Percentiles rank a stretch among this genome's conserved stretches.
phyloP scores from a whole-genome alignment of 208 protist species.

The Lotmaria passim region DNA sequence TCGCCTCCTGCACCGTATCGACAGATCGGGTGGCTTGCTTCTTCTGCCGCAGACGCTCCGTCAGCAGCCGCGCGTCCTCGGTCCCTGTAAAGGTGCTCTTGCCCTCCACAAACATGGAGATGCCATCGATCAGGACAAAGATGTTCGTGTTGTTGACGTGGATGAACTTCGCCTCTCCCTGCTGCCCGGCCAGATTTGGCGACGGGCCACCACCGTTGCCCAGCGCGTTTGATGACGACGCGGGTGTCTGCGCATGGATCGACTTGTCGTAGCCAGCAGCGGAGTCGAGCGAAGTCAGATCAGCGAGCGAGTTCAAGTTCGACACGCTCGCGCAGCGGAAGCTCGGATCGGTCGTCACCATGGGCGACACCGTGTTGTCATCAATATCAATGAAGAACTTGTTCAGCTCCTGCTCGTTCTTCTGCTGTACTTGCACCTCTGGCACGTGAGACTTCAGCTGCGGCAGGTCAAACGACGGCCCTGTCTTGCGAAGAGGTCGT shows the following conservation, averaged over 20 bases:
- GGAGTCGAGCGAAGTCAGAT: slow-evolving; percentile 7
- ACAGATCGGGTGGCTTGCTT: slow-evolving; percentile 31
- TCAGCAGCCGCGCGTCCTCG: slow-evolving; percentile 44
- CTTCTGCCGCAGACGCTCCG: slow-evolving; percentile 30
- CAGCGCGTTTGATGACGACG: background rate
- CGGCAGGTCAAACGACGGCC: slow-evolving; percentile 50
- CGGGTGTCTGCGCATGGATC: background rate
- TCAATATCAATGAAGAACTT: slow-evolving; percentile 83
- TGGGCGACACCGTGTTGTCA: slow-evolving; percentile 75
- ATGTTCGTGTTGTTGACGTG: slow-evolving; percentile 91
- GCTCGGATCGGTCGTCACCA: slow-evolving; percentile 58
- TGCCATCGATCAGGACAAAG: slow-evolving; percentile 87
- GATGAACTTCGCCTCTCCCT: slow-evolving; percentile 71
- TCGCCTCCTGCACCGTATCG: slow-evolving; percentile 79
- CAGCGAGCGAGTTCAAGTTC: slow-evolving; percentile 16
- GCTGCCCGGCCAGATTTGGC: slow-evolving; percentile 1
- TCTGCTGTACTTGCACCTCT: slow-evolving; percentile 75
- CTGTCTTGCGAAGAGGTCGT: slow-evolving; percentile 34
- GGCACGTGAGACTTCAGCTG: slow-evolving; percentile 54
- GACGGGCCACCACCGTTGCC: slow-evolving; percentile 9
- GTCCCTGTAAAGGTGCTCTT: slow-evolving; percentile 75
- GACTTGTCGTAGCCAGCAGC: background rate
- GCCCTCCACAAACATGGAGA: slow-evolving; percentile 88
- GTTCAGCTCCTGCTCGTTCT: slow-evolving; percentile 65
- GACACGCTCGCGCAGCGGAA: slow-evolving; percentile 24